These are phyloP conservation scores for Aspergillus oerlinghausenensis DNA, from an alignment of 2,329 filamentous ascomycete species.

Conservation along the genomic window DNA sequence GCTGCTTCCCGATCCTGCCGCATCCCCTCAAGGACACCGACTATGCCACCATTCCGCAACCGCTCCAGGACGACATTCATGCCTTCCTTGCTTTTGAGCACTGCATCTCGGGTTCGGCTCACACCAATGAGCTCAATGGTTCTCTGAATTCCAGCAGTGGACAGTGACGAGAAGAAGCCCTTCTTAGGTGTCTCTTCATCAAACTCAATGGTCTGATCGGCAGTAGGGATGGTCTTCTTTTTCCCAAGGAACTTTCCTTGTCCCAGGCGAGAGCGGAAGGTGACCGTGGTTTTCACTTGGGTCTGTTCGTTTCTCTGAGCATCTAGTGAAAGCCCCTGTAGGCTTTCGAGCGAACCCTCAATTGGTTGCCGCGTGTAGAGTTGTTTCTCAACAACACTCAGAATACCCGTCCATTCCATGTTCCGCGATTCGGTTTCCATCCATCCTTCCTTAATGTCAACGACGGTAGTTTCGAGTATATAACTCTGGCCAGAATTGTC, in stretches of 20 bases:
- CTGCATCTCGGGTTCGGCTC: constrained; percentile 55
- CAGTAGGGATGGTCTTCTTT: constrained; percentile 33
- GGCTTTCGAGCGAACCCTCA: constrained; percentile 16
- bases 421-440: constrained; percentile 63
- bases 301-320: constrained; percentile 44
- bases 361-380: constrained; percentile 46
- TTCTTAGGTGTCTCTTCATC: constrained; percentile 51
- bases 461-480: constrained; percentile 59
- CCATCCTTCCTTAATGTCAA: constrained; percentile 60
- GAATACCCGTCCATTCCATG: constrained; percentile 62
- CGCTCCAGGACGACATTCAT: constrained; percentile 64
- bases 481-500: constrained; percentile 58
- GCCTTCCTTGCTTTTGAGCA: constrained; percentile 60
- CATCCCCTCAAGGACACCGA: constrained; percentile 68
- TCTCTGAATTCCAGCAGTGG: constrained; percentile 56
- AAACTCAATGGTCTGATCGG: constrained; percentile 34
- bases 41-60: constrained; percentile 60
- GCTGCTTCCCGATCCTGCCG: constrained; percentile 52
- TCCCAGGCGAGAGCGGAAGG: constrained; percentile 57
- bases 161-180: constrained; percentile 57
- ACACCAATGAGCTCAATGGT: constrained; percentile 61
- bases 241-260: constrained; percentile 49
- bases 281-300: constrained; percentile 58
- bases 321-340: constrained; percentile 34
- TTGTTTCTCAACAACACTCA: constrained; percentile 60